Percentiles rank a stretch among this genome's conserved stretches.
These are phyloP conservation scores for Lichtheimia corymbifera DNA, from an alignment of 371 early-diverging fungal genomes.

Conservation along the genomic window DNA sequence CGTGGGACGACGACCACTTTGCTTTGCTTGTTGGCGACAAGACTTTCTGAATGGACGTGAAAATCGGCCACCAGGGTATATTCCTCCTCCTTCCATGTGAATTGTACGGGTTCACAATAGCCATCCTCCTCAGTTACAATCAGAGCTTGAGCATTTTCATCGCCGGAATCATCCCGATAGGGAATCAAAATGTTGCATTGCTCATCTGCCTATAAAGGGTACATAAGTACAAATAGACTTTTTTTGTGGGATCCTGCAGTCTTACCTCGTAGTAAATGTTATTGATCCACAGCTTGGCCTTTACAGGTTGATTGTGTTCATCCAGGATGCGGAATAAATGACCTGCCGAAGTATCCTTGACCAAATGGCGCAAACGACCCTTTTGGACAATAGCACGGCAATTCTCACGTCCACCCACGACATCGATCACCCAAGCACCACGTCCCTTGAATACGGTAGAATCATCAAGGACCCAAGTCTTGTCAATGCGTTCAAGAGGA, in stretches of 20 bases:
- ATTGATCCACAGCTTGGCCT: conserved; percentile 39
- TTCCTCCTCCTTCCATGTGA: conserved; percentile 31
- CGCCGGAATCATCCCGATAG: conserved; percentile 20
- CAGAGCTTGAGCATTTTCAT: conserved; percentile 3
- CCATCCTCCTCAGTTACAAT: conserved; percentile 37
- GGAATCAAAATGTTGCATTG: conserved; percentile 43
- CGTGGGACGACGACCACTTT: conserved; percentile 41
- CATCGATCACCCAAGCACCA: conserved; percentile 50
- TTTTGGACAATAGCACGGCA: conserved; percentile 48
- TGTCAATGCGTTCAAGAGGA: not conserved
- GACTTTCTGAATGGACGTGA: conserved; percentile 51
- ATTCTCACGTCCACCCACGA: conserved; percentile 41
- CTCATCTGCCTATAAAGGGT: not conserved
- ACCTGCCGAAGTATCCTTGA: conserved; percentile 49
- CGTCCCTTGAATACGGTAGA: conserved; percentile 36
- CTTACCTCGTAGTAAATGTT: conserved; percentile 40
- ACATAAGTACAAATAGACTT: not conserved
- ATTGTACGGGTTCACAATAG: conserved; percentile 39
- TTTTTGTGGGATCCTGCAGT: conserved; percentile 21
- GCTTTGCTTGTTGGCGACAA: conserved; percentile 37
- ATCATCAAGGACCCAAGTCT: conserved; percentile 11
- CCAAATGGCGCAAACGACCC: conserved; percentile 52
- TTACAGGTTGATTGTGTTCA: conserved; percentile 32
- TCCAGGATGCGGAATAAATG: conserved; percentile 50
- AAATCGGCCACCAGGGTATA: conserved; percentile 39